These are phyloP conservation scores for Fusarium longipes DNA, from an alignment of 2,329 filamentous ascomycete species.

Conservation along the genomic window DNA sequence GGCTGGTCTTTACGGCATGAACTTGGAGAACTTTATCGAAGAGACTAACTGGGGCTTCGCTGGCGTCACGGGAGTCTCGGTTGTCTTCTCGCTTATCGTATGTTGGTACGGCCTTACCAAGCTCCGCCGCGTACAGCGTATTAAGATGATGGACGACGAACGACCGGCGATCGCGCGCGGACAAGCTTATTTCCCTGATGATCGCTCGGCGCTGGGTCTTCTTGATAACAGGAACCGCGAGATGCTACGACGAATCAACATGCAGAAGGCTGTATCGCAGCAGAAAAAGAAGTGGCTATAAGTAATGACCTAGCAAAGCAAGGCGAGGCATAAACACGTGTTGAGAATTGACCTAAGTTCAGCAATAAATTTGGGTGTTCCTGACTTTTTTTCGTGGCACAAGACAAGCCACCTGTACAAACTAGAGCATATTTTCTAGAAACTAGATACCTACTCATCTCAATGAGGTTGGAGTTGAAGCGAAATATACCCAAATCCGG, in stretches of 20 bases:
- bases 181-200: conserved; percentile 53
- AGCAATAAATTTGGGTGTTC: conserved; percentile 26
- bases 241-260: conserved; percentile 63
- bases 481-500: conserved; percentile 37
- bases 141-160: conserved; percentile 78
- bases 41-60: conserved; percentile 89
- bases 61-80: conserved; percentile 76
- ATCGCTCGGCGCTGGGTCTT: conserved; percentile 59
- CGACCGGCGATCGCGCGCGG: conserved; percentile 53
- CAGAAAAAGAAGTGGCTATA: conserved; percentile 52
- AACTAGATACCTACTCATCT: conserved; percentile 45
- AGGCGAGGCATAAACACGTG: not conserved
- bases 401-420: conserved; percentile 31
- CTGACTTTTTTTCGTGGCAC: conserved; percentile 27
- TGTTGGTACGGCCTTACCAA: conserved; percentile 86
- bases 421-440: conserved; percentile 30
- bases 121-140: conserved; percentile 85
- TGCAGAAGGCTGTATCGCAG: conserved; percentile 57
- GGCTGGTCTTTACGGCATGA: conserved; percentile 99
- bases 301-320: conserved; percentile 1
- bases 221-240: conserved; percentile 66
- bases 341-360: conserved; percentile 24
- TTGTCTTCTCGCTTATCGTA: conserved; percentile 78
- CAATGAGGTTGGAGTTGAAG: conserved; percentile 42
- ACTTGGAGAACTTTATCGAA: conserved; percentile 98